Base-by-base conservation (phyloP, 1,284 basidiomycete genomes). In the Moniliophthora roreri region DNA sequence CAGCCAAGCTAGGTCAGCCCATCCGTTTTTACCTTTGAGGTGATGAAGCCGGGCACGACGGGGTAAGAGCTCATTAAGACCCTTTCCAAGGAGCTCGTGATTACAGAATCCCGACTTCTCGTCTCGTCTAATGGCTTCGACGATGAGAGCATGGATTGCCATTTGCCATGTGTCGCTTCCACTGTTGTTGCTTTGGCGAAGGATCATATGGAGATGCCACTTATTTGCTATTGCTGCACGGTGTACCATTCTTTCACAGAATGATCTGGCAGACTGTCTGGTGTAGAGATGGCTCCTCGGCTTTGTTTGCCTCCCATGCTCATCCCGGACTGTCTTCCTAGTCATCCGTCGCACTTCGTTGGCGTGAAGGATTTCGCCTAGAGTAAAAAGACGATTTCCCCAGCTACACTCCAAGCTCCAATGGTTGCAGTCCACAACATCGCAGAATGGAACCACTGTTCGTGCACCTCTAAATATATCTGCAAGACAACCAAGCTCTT, bases 1-100 rank as follows among this genome's bases (percentile, higher is more conserved):
- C 20, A 65, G 38, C 64, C 63, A 64, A n/a, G 59, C 60, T 11
- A 66, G 52, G 49, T 66, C 64, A 8, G 46, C 61, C 64, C 64
- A 66, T 1, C 64, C 64, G 52, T 62, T 52, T 18, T 54, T 47
- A 2, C 60, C 60, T 7, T 35, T 47, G 37, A 65, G 47, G 52
- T 65, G 62, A 0, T 21, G 18, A 1, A 60, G 53, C 1, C 58
- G 54, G 1, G 64, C 56, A 4, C 62, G 63, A 9, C 64, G 52
- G 15, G 64, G 64, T 10, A 66, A 54, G 4, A 66, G 49, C 1
- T 63, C 64, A 49, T 66, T 66, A 20, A 66, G 50, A 1, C 57
- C 64, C 34, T 62, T 60, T 1, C 63, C 64, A 11, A 66, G 55
- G 24, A 51, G 48, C 10, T 52, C 46, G 48, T 65, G 62, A n/a